Conservation (phyloP, 1,284 basidiomycete species). For the Rugiboletus extremiorientalis region DNA sequence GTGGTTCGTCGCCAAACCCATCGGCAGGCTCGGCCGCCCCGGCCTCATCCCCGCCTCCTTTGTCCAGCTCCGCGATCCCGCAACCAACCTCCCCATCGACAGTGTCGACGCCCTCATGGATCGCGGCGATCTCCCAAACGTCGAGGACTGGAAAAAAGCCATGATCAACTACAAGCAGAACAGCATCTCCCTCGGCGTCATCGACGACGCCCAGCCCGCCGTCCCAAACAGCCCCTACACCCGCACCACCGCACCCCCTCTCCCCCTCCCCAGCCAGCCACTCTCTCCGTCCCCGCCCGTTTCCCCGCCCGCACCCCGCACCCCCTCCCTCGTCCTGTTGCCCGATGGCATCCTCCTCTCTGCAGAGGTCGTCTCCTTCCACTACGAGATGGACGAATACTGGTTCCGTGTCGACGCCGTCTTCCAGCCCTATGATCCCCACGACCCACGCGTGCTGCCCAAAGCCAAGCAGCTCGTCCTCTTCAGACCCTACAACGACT, state of each 20-base stretch:
- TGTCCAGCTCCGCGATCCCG: conserved; percentile 93
- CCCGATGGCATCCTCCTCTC: conserved; percentile 84
- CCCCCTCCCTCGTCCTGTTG: conserved; percentile 47
- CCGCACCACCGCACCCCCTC: conserved; percentile 27
- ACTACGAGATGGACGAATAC: conserved; percentile 93
- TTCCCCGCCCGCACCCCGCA: conserved; percentile 21
- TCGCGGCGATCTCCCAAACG: conserved; percentile 84
- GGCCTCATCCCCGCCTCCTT: conserved; percentile 97
- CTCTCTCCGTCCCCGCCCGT: conserved; percentile 17
- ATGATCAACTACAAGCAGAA: conserved; percentile 96
- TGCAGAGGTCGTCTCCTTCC: conserved; percentile 94
- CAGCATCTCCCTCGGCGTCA: conserved; percentile 90
- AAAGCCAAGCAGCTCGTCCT: conserved; percentile 83
- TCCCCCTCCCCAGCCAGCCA: conserved; percentile 16
- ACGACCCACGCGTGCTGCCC: conserved; percentile 53
- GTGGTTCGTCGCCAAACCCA: conserved; percentile 93
- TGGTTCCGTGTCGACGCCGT: conserved; percentile 95
- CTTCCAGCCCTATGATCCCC: conserved; percentile 76
- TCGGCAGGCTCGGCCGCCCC: conserved; percentile 90
- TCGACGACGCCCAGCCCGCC: conserved; percentile 63
- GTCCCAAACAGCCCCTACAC: conserved; percentile 45
- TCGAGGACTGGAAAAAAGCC: conserved; percentile 98
- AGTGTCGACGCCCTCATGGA: conserved; percentile 76
- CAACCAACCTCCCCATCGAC: conserved; percentile 78
- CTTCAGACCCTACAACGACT: conserved; percentile 97